Evolutionary conservation across 108 stramenopile species (phyloP), one percentile per base, ranked within the genome.

Genomic region (Conticribra weissflogii): DNA sequence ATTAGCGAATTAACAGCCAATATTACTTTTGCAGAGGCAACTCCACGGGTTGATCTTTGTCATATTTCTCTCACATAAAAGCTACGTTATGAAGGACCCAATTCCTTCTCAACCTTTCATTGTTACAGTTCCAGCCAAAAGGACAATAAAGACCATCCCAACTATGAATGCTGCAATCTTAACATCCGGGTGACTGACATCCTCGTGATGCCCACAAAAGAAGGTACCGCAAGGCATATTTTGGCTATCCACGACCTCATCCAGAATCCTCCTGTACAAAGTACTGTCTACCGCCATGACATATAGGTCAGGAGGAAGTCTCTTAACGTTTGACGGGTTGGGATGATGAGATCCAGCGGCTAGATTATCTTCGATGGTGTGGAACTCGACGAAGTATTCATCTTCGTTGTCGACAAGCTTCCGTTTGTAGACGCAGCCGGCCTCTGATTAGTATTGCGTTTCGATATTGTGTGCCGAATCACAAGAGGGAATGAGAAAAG

Each of bases 151-250:
- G 21, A 90, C 48, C 23, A 84, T 17, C 15, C 45, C 45, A 25
- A 93, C 79, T 27, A 87, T 49, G 3, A 59, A 31, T 4, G 77
- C 68, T 2, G 92, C 86, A 76, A 93, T 93, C 58, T 47, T 75
- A 60, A 93, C 82, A 54, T 74, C 81, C 3, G 92, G 92, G 61
- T 83, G 64, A 25, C 72, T 78, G 17, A 88, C 88, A 86, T 93
- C 92, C 65, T 90, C 92, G 60, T 93, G 92, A 68, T 90, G 88
- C 17, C 92, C 92, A 76, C 92, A 93, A 68, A 87, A 93, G 77
- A 86, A 93, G 17, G 87, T 68, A n/a, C 88, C 89, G 72, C 89
- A 93, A 2, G 92, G 92, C 83, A 85, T 85, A 9, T n/a, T 49
- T 32, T 74, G 76, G 23, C 83, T 76, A 33, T 75, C 71, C 19